These are phyloP conservation scores for Microdochium bolleyi DNA, from an alignment of 2,329 filamentous ascomycete species.

Conservation along the genomic window DNA sequence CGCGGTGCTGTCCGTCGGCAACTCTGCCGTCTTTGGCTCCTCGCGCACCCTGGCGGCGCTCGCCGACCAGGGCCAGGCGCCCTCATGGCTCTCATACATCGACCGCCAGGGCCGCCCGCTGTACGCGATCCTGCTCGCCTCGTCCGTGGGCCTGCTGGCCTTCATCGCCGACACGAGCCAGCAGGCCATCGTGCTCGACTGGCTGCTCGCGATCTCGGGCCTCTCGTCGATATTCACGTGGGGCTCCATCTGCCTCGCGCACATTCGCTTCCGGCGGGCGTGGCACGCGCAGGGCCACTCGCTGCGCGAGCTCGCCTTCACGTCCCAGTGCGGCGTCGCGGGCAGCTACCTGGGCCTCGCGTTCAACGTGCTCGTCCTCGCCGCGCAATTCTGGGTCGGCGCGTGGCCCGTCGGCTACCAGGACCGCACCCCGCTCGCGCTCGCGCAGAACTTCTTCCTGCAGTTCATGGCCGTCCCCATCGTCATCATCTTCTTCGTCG, in stretches of 20 bases:
- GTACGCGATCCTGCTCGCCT: constrained; percentile 61
- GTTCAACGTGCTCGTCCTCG: constrained; percentile 68
- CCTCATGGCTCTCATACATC: constrained; percentile 69
- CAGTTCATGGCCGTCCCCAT: constrained; percentile 65
- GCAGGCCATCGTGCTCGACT: constrained; percentile 60
- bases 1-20: constrained; percentile 83
- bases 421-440: constrained; percentile 29
- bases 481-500: constrained; percentile 58
- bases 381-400: constrained; percentile 84
- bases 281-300: constrained; percentile 63
- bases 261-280: constrained; percentile 84
- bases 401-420: constrained; percentile 63
- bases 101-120: constrained; percentile 77
- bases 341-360: constrained; percentile 75
- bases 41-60: constrained; percentile 84
- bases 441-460: constrained; percentile 64
- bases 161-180: constrained; percentile 63
- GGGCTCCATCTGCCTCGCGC: constrained; percentile 79
- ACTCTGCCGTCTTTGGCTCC: constrained; percentile 85
- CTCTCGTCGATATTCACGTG: constrained; percentile 72
- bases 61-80: constrained; percentile 80
- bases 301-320: constrained; percentile 74
- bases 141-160: constrained; percentile 62
- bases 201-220: constrained; percentile 70
- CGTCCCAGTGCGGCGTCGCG: constrained; percentile 66